Evolutionary conservation across 2,329 filamentous ascomycete genomes (phyloP), one percentile per base, ranked within the genome.

Genomic region (Microsporum audouinii): DNA sequence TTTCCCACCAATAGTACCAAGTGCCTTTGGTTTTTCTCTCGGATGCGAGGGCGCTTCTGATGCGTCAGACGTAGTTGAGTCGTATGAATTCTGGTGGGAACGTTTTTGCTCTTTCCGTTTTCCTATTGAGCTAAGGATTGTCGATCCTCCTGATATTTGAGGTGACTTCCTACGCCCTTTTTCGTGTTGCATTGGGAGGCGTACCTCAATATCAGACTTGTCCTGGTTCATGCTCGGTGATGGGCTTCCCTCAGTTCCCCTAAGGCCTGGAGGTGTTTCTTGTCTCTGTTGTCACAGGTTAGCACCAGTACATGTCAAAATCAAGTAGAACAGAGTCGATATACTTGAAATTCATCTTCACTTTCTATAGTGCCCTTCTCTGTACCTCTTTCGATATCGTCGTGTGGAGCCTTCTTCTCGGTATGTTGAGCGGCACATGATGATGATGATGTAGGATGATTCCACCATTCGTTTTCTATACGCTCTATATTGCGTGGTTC

Each of bases 291-390:
- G 2, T 51, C n/a, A 41, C 14, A 57, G 58, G 45, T 58, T 29
- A 61, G 58, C 62, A 45, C 58, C 17, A n/a, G 5, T 17, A 3
- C 31, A 23, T 33, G 29, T 55, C 17, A 39, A 31, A n/a, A 23
- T 29, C 14, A 5, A 10, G 57, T 60, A 17, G 59, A 60, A 49
- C 62, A 12, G 47, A 29, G 23, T 23, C 8, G 45, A 31, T 67
- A 58, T 69, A 75, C 74, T 69, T 76, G 68, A 59, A 76, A 73
- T 58, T 73, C 73, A 61, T 71, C 72, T 27, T 71, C 70, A 27
- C 71, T 72, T 31, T 68, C 71, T 34, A 64, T 65, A 14, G 66
- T 65, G 14, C 63, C 67, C 31, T 68, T 66, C 45, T 68, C 62
- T 2, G 59, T 47, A 5, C 12, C 14, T 12, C 60, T 39, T 45